A percentile compares a stretch with the other conserved stretches of the same genome.
Evolutionary conservation across 192 early-diverging fungal species (phyloP).

Genomic region (Umbelopsis isabellina): DNA sequence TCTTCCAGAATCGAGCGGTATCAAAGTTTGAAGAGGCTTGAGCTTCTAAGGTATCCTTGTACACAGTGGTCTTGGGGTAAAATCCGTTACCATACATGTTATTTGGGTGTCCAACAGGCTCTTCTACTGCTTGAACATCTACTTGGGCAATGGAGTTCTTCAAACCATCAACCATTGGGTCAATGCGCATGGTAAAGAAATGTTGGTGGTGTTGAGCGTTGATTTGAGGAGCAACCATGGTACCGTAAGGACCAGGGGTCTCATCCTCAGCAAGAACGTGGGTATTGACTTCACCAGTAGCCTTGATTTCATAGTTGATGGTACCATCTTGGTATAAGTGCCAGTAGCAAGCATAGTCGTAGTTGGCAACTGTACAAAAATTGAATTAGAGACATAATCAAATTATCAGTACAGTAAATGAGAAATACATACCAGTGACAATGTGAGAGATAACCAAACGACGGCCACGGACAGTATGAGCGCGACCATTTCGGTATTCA

Average conservation of each 20-base stretch:
- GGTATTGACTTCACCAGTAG: slow-evolving; percentile 46
- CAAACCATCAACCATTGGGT: slow-evolving; percentile 47
- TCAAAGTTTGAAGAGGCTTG: slow-evolving; percentile 20
- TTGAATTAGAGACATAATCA: slow-evolving; percentile 1
- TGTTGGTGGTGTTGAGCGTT: slow-evolving; percentile 48
- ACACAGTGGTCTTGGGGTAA: slow-evolving; percentile 24
- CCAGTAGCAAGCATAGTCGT: slow-evolving; percentile 47
- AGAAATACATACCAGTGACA: slow-evolving; percentile 35
- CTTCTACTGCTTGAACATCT: slow-evolving; percentile 26
- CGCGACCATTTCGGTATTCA: slow-evolving; percentile 41
- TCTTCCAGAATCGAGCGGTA: slow-evolving; percentile 43
- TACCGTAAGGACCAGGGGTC: slow-evolving; percentile 35
- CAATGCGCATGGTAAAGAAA: slow-evolving; percentile 48
- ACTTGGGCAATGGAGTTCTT: slow-evolving; percentile 39
- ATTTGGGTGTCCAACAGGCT: slow-evolving; percentile 38
- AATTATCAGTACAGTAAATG: neutral
- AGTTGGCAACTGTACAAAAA: slow-evolving; percentile 40
- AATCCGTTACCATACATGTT: slow-evolving; percentile 42
- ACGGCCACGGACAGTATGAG: slow-evolving; percentile 40
- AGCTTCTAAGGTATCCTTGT: slow-evolving; percentile 36
- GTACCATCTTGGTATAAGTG: slow-evolving; percentile 49
- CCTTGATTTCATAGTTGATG: slow-evolving; percentile 47
- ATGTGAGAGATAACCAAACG: slow-evolving; percentile 45
- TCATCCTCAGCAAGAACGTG: slow-evolving; percentile 47
- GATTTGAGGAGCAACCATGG: slow-evolving; percentile 44